Evolutionary conservation across 768 basidiomycete species (phyloP), one percentile per base, ranked within the genome.

Genomic region (Leucocoprinus birnbaumii): DNA sequence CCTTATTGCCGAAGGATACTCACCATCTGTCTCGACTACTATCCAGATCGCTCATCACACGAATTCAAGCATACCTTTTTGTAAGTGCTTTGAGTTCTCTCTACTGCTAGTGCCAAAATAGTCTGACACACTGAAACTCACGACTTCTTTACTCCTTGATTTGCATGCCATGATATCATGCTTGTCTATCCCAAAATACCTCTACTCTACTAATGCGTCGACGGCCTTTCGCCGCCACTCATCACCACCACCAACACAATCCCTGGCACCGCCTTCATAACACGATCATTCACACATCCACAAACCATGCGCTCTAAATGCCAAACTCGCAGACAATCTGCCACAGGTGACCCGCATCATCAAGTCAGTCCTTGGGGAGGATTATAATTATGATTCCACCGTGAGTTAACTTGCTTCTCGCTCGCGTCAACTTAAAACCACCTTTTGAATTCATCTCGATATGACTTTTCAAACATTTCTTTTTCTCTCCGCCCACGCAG

Each of bases 371-470:
- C 73, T 86, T 42, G 73, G 74, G 38, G 80, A 81, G 11, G 75
- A 85, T 53, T 82, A 86, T 62, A 83, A 83, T 59, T 83, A 77
- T 58, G 83, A 85, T 59, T 80, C 82, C 5, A 82, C 83, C 37
- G 81, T 82, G 62, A 42, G 75, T 63, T 14, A n/a, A 6, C 22
- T 21, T 11, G 9, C 11, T 43, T 42, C 40, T n/a, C 42, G 35
- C 44, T 25, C 11, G 31, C n/a, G n/a, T n/a, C n/a, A n/a, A n/a
- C n/a, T n/a, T 19, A 16, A 26, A 35, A 3, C 10, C 40, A 11
- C 10, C 16, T 26, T 18, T 27, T 16, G 9, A 22, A 21, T 22
- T 26, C n/a, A 25, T n/a, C 5, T 25, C 45, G 13, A 31, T 13
- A n/a, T 16, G 13, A 5, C 38, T 38, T 11, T 16, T 38, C 38